Conservation (phyloP, 2,329 filamentous ascomycete species). For the Aspergillus fructus region DNA sequence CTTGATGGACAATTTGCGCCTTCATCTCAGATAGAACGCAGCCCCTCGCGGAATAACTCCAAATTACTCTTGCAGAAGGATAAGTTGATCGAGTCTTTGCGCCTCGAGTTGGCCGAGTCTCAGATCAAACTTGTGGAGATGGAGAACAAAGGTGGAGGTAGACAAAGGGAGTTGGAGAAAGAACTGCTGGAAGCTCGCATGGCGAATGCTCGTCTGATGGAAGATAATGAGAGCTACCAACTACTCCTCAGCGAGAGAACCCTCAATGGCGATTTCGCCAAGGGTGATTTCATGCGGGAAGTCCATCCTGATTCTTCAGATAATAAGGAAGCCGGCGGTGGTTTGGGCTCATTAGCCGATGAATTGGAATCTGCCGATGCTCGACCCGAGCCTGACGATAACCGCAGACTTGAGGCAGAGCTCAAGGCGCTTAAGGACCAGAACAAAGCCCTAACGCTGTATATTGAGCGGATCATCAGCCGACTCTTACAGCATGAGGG, state of each 20-base stretch:
- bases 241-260: constrained; percentile 92
- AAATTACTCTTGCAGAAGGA: constrained; percentile 93
- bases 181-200: constrained; percentile 88
- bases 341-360: constrained; percentile 69
- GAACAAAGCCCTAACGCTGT: constrained; percentile 94
- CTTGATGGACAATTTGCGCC: constrained; percentile 85
- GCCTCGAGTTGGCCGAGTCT: constrained; percentile 88
- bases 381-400: constrained; percentile 59
- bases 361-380: constrained; percentile 75
- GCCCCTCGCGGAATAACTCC: constrained; percentile 84
- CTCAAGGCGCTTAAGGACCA: constrained; percentile 80
- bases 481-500: constrained; percentile 90
- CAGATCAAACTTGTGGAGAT: constrained; percentile 95
- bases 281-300: constrained; percentile 72
- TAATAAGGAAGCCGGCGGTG: constrained; percentile 43
- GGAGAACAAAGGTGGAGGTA: constrained; percentile 86
- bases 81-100: constrained; percentile 87
- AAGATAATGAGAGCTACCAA: constrained; percentile 98
- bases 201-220: constrained; percentile 93
- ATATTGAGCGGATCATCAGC: constrained; percentile 99
- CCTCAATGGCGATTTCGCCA: constrained; percentile 86
- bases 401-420: constrained; percentile 72
- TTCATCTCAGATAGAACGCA: constrained; percentile 77
- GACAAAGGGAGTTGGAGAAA: constrained; percentile 85
- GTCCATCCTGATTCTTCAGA: constrained; percentile 40